Evolutionary conservation across 2,329 filamentous ascomycete species (phyloP).

Genomic region (Pestalotiopsis sp.): DNA sequence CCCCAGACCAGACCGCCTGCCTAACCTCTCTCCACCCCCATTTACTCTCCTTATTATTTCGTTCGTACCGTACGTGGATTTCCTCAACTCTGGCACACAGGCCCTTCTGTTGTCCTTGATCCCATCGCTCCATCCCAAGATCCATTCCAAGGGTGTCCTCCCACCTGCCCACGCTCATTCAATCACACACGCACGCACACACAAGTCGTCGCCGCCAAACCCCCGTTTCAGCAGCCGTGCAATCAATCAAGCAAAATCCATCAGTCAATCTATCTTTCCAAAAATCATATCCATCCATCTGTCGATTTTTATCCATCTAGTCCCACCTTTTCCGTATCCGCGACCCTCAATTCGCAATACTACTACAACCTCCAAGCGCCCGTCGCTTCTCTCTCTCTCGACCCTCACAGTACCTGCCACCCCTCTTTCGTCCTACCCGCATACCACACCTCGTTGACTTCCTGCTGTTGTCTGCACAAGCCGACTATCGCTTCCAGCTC

Average conservation of each 20-base stretch:
- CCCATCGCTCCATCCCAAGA: not conserved
- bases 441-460: not conserved
- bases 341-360: constrained; percentile 6
- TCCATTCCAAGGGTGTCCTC: not conserved
- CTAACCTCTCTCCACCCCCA: not conserved
- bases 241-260: not conserved
- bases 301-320: constrained; percentile 12
- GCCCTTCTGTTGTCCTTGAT: not conserved
- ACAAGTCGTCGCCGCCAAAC: not conserved
- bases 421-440: constrained; percentile 10
- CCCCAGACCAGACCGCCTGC: not conserved
- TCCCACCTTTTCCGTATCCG: constrained; percentile 4
- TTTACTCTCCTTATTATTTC: not conserved
- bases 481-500: not conserved
- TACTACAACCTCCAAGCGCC: not conserved
- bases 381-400: not conserved
- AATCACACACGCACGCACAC: not conserved
- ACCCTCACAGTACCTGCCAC: constrained; percentile 1
- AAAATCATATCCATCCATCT: not conserved
- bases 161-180: not conserved
- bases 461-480: not conserved
- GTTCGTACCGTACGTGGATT: not conserved
- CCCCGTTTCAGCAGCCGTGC: not conserved
- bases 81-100: not conserved
- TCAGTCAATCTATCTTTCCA: not conserved